Evolutionary conservation across 2,329 filamentous ascomycete species (phyloP), one percentile per base, ranked within the genome.

Genomic region (Sarocladiaceae sp.): DNA sequence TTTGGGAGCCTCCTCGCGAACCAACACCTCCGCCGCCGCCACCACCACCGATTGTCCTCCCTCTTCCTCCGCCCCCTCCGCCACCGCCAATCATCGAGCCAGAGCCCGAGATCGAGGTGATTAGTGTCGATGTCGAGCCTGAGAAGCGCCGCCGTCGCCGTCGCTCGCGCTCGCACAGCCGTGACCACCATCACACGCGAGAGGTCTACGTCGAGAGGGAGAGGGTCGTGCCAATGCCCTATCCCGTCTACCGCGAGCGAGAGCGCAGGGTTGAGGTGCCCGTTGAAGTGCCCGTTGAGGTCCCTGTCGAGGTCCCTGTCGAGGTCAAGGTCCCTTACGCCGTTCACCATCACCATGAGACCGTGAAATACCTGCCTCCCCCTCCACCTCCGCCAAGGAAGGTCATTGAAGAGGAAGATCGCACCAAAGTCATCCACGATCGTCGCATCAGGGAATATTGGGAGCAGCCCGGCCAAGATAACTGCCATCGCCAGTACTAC

Each of bases 171-270:
- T 50, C 47, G 3, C 61, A 63, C 51, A 64, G 62, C 54, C 60
- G 62, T 12, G 62, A 61, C 48, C 64, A 62, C 55, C 60, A 60
- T 54, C 60, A 59, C 51, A 60, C 56, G 17, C 54, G 54, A 47
- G 77, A 81, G 60, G 68, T 78, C 48, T 70, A 76, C 60, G 71
- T 81, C 55, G 77, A 81, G 65, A 71, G 77, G 23, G 78, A 82
- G 60, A 68, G 70, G 50, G 58, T 75, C 46, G 66, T 79, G 15
- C 75, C 73, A 31, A 62, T 73, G 7, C 67, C 67, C 10, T 61
- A 68, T 39, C 71, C 67, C 7, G 68, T 75, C 2, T 73, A 71
- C 18, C 33, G 18, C 17, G 54, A 56, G 39, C 36, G 63, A 25
- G 69, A 68, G 58, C 67, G 67, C 31, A 59, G 64, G 54, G 47